Conservation (phyloP, 805 yeast species). For the Komagataella mondaviorum region DNA sequence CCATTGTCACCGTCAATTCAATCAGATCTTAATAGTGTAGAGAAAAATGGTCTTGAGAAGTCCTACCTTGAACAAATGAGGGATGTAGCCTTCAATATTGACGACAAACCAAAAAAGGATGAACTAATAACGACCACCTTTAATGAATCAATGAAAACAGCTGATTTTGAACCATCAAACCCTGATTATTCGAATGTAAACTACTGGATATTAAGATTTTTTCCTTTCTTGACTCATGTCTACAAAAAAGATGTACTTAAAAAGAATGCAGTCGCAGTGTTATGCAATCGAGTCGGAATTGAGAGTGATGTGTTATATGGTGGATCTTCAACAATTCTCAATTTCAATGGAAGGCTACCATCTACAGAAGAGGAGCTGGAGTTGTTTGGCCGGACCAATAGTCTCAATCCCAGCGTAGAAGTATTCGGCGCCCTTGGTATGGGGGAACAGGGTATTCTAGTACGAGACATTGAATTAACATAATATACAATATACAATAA, state of each 20-base stretch:
- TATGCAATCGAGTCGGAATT: constrained; percentile 68
- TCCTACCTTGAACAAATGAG: background rate
- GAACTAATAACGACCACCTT: background rate
- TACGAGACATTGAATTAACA: constrained; percentile 39
- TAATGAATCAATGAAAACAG: background rate
- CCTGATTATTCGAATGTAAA: constrained; percentile 39
- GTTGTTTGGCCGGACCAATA: constrained; percentile 16
- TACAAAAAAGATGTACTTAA: constrained; percentile 10
- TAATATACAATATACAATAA: background rate
- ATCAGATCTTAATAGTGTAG: constrained; percentile 10
- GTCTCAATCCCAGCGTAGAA: constrained; percentile 34
- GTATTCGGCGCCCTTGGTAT: constrained; percentile 44
- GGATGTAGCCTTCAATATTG: background rate
- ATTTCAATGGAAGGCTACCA: constrained; percentile 29
- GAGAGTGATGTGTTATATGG: constrained; percentile 59
- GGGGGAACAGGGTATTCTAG: constrained; percentile 51
- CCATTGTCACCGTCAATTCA: constrained; percentile 27
- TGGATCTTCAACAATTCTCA: constrained; percentile 47
- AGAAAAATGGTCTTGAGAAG: constrained; percentile 4
- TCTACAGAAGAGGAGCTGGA: constrained; percentile 12
- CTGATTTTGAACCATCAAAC: background rate
- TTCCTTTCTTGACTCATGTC: constrained; percentile 40
- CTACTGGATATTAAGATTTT: constrained; percentile 66
- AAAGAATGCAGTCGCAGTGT: constrained; percentile 22
- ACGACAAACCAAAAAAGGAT: background rate